Base-by-base conservation (phyloP, 202 grass and related monocot species). In the Panicum hallii region DNA sequence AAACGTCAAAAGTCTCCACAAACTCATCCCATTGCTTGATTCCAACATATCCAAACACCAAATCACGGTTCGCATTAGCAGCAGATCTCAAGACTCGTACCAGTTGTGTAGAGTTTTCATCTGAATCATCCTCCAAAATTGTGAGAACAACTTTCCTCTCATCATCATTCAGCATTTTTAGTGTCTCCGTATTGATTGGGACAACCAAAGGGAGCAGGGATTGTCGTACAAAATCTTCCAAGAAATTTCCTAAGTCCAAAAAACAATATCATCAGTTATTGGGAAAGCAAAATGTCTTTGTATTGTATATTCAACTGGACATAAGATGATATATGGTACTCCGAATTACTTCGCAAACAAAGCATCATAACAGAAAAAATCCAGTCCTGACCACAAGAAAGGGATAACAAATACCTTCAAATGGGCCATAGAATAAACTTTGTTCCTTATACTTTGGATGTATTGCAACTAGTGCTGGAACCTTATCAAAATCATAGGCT, bases 181-280 rank as follows among this genome's bases (percentile, higher is more conserved):
- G 90, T 20, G 97, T 99, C 70, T 99, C 93, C 12, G 84, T 90
- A 78, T 96, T 94, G 73, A 99, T 89, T 34, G 97, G 97, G 72
- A 99, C 93, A 77, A 90, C 94, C 71, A 94, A 91, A 70, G 97
- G 97, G 69, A 99, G 84, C 67, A 92, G 86, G 17, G 90, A 93
- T 91, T 99, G 97, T 26, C 79, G 80, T 86, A 99, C 89, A 92
- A 91, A 99, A 84, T 96, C 91, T 69, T 96, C 97, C 85, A 99
- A 84, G 84, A 96, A 99, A 83, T 86, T 84, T 64, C 88, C 97
- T 99, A 84, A 76, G 77, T 81, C 50, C 47, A 81, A 52, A 77
- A 64, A 52, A 65, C 20, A 54, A 87, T 12, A 34, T 7, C 4
- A 79, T 78, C 74, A 69, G 58, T 14, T 19, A 81, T 6, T 5